Evolutionary conservation across 495 filamentous ascomycete genomes (phyloP).

Genomic region (Corynascus novoguineensis): DNA sequence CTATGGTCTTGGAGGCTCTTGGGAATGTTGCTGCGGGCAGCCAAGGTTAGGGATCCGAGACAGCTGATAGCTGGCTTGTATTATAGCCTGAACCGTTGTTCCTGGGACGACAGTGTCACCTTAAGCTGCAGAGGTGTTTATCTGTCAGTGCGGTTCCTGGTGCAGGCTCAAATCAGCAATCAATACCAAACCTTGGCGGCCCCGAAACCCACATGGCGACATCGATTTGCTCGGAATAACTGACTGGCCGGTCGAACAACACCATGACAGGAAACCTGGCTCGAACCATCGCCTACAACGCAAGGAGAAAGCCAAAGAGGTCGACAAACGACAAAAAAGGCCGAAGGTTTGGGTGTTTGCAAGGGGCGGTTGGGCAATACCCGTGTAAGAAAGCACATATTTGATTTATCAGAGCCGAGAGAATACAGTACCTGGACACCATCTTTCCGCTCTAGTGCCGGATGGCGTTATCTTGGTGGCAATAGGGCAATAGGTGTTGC

Average conservation of each 20-base stretch:
- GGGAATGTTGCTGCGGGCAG: neutral
- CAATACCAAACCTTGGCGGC: constrained; percentile 27
- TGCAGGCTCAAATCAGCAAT: constrained; percentile 27
- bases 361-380: neutral
- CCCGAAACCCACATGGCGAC: constrained; percentile 23
- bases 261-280: neutral
- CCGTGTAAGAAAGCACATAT: neutral
- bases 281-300: neutral
- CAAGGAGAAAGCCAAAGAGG: neutral
- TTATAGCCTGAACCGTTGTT: constrained; percentile 23
- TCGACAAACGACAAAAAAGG: too few relatives aligned
- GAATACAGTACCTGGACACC: constrained; percentile 21
- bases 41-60: neutral
- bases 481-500: neutral
- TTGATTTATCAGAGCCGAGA: constrained; percentile 18
- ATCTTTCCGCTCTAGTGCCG: constrained; percentile 8
- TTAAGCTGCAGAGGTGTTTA: constrained; percentile 18
- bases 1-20: neutral
- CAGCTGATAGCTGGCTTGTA: constrained; percentile 19
- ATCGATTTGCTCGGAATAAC: constrained; percentile 17
- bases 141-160: constrained; percentile 21
- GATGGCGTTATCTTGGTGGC: constrained; percentile 3
- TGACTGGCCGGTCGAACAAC: constrained; percentile 11
- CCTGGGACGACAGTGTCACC: constrained; percentile 10
- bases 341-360: too few relatives aligned